Base-by-base conservation (phyloP, 2,329 filamentous ascomycete genomes). In the Proliferodiscus dingleyae region DNA sequence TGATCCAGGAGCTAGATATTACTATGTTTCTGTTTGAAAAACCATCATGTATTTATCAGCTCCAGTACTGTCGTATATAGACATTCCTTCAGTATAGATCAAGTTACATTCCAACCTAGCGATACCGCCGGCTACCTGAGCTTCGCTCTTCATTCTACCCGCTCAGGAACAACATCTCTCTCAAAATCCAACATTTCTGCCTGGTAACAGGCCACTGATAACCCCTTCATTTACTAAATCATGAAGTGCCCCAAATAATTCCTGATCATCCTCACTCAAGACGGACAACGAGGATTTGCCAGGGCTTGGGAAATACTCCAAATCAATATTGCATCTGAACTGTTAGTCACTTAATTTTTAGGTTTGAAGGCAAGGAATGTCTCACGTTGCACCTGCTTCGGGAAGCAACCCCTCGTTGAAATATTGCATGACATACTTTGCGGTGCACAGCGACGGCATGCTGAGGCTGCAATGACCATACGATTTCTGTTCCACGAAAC, bases 1-100 rank as follows among this genome's bases (percentile, higher is more conserved):
- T 50, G 70, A 73, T 53, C 44, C 57, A 2, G 64, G 53, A 6
- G 69, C 69, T n/a, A 58, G 71, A 43, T 72, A 70, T 42, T 72
- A 70, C 51, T 68, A 71, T 45, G 46, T 57, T 21, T 32, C 45
- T 19, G 16, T 49, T 11, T 61, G 24, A 41, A 33, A 9, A 2
- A 30, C 28, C n/a, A n/a, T n/a, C n/a, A n/a, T n/a, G n/a, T n/a
- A n/a, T n/a, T n/a, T n/a, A n/a, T n/a, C n/a, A n/a, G n/a, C n/a
- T n/a, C n/a, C n/a, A n/a, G n/a, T n/a, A n/a, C n/a, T n/a, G n/a
- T n/a, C n/a, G n/a, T n/a, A n/a, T n/a, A n/a, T n/a, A n/a, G n/a
- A n/a, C n/a, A n/a, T n/a, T n/a, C n/a, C n/a, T n/a, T n/a, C n/a
- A n/a, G n/a, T n/a, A n/a, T n/a, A n/a, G n/a, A n/a, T n/a, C n/a